Conservation (phyloP, 768 basidiomycete species). For the Auriscalpium microsporum region DNA sequence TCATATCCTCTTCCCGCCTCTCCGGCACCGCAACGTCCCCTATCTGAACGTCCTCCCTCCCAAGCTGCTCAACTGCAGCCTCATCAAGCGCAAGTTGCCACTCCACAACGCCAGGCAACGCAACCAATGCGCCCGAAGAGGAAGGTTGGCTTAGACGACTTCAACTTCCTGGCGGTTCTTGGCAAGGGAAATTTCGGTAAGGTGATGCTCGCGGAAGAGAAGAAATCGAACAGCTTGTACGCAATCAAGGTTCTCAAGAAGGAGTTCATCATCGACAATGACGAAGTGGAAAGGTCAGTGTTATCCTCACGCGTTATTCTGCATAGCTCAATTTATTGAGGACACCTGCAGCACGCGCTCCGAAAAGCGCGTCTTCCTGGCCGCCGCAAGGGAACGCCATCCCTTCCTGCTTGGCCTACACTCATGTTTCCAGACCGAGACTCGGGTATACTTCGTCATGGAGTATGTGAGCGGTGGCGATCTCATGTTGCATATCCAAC, state of each 20-base stretch:
- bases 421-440: conserved; percentile 99
- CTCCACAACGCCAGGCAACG: conserved; percentile 27
- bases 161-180: conserved; percentile 96
- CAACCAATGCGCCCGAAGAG: conserved; percentile 44
- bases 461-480: conserved; percentile 99
- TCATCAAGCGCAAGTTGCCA: conserved; percentile 23
- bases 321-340: too few species aligned
- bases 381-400: conserved; percentile 94
- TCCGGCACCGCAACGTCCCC: conserved; percentile 5
- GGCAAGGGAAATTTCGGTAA: conserved; percentile 99
- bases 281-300: conserved; percentile 93
- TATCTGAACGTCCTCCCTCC: conserved; percentile 2
- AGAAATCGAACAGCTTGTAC: conserved; percentile 77
- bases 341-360: conserved; percentile 73
- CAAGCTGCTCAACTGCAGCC: conserved; percentile 19
- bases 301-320: not conserved
- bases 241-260: conserved; percentile 99
- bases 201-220: conserved; percentile 99
- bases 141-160: conserved; percentile 95
- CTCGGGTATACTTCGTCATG: conserved; percentile 99
- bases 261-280: conserved; percentile 99
- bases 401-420: conserved; percentile 95
- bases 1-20: conserved; percentile 10
- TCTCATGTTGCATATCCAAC: conserved; percentile 98
- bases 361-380: conserved; percentile 95